phyloP scores from a whole-genome alignment of 345 rosid genomes.

The Geranium brycei region DNA sequence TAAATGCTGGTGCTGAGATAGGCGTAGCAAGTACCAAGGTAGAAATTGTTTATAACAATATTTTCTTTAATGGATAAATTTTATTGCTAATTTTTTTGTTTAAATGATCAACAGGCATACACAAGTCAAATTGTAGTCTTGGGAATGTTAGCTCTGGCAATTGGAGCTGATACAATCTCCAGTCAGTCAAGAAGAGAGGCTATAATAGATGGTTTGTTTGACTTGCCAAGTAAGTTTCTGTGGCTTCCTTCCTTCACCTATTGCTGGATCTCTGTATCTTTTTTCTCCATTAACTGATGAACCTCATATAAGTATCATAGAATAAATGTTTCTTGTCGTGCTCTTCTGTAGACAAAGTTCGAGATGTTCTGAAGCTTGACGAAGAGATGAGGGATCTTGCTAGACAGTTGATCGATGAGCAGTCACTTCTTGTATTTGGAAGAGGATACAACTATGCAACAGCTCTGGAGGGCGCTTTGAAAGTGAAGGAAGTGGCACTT shows the following conservation, averaged over 20 bases:
- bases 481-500: constrained; percentile 91
- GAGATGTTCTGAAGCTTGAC: constrained; percentile 79
- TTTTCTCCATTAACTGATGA: no score
- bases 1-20: constrained; percentile 92
- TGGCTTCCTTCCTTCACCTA: background rate
- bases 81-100: constrained; percentile 3
- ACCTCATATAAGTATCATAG: background rate
- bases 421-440: constrained; percentile 84
- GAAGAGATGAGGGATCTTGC: constrained; percentile 79
- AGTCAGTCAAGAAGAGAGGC: constrained; percentile 71
- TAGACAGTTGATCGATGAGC: constrained; percentile 52
- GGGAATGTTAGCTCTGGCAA: constrained; percentile 92
- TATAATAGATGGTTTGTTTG: constrained; percentile 74
- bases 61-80: background rate
- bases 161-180: constrained; percentile 77
- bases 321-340: background rate
- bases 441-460: constrained; percentile 91
- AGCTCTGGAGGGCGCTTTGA: constrained; percentile 83
- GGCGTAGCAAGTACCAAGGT: constrained; percentile 99
- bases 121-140: constrained; percentile 96
- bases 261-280: background rate
- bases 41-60: constrained; percentile 2
- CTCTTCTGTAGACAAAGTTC: constrained; percentile 50
- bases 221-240: constrained; percentile 65
- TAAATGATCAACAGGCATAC: constrained; percentile 47